These are phyloP conservation scores for Sugiyamaella valdiviana DNA, from an alignment of 805 yeast genomes.

Conservation along the genomic window DNA sequence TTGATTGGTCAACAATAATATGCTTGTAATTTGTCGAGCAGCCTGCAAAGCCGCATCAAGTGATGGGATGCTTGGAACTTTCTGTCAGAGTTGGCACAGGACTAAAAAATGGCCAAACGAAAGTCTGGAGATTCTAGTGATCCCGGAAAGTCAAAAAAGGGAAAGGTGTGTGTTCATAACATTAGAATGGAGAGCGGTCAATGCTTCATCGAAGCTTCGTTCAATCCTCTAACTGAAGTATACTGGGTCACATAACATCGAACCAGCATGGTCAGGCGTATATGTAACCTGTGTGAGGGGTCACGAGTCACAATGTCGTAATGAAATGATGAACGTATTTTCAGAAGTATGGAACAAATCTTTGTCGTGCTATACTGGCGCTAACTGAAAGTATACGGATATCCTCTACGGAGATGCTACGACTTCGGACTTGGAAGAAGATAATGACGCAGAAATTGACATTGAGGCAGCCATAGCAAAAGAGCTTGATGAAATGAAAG, in stretches of 20 bases:
- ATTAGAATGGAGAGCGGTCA: no score
- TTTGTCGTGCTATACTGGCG: not conserved
- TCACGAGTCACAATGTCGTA: constrained; percentile 69
- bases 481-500: constrained; percentile 56
- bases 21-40: no score
- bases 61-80: no score
- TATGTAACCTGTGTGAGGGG: constrained; percentile 85
- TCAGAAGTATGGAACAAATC: constrained; percentile 35
- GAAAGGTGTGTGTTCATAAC: not conserved
- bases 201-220: no score
- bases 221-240: not conserved
- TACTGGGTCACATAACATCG: constrained; percentile 36
- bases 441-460: constrained; percentile 32
- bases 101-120: constrained; percentile 2
- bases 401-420: constrained; percentile 25
- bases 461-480: constrained; percentile 70
- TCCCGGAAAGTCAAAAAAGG: not conserved
- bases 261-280: constrained; percentile 81
- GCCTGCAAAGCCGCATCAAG: no score
- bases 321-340: constrained; percentile 59
- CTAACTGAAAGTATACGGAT: constrained; percentile 14
- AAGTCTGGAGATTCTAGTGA: not conserved
- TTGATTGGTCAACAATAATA: no score
- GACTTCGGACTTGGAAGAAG: constrained; percentile 18
- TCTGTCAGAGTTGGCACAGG: no score